Percentiles rank a stretch among this genome's conserved stretches.
Conservation (phyloP, 805 yeast species). For the Schizosaccharomyces octosporus region DNA sequence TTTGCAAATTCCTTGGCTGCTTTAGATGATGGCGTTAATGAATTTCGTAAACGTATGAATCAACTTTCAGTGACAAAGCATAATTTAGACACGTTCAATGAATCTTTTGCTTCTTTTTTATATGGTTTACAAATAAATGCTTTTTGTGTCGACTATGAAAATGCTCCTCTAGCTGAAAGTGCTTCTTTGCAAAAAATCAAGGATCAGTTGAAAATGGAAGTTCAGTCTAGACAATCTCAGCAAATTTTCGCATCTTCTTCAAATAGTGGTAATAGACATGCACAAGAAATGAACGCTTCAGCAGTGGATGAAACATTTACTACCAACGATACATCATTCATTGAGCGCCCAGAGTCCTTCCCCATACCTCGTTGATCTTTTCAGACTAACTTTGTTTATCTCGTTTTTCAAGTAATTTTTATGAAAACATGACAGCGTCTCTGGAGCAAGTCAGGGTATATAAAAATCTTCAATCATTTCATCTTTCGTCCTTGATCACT, state of each 20-base stretch:
- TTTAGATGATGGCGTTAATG: constrained; percentile 14
- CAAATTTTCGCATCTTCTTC: background rate
- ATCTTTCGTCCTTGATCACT: too few relatives aligned
- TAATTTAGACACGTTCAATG: constrained; percentile 42
- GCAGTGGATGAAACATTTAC: background rate
- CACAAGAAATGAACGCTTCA: background rate
- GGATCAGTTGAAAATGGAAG: background rate
- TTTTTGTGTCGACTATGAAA: constrained; percentile 47
- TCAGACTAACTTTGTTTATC: too few relatives aligned
- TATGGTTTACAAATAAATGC: constrained; percentile 68
- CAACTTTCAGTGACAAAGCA: constrained; percentile 35
- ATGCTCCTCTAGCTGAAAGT: constrained; percentile 1
- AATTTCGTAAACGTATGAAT: constrained; percentile 34
- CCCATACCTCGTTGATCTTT: background rate
- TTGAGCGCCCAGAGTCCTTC: background rate
- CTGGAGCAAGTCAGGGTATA: too few relatives aligned
- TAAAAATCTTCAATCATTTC: too few relatives aligned
- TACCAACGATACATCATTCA: constrained; percentile 1
- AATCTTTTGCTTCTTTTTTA: constrained; percentile 48
- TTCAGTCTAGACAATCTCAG: too few relatives aligned
- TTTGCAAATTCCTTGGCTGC: constrained; percentile 2
- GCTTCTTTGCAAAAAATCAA: background rate
- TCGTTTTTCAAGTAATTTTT: too few relatives aligned
- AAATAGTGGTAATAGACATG: background rate
- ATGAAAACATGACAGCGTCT: too few relatives aligned